Evolutionary conservation across 495 filamentous ascomycete genomes (phyloP).

Genomic region (Wilcoxina mikolae): DNA sequence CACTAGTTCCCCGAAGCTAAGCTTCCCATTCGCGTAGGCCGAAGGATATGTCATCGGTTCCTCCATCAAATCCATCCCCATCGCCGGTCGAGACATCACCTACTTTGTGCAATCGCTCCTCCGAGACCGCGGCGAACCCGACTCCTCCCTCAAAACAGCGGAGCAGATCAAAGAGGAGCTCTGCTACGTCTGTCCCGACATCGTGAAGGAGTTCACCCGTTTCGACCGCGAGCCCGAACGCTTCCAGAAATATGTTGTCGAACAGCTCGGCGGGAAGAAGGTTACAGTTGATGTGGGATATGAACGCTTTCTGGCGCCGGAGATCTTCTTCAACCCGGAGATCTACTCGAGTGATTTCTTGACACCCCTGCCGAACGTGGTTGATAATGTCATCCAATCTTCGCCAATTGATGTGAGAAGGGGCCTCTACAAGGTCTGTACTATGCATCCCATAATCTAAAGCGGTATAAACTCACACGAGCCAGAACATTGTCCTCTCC

Average conservation of each 20-base stretch:
- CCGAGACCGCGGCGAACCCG: conserved; percentile 88
- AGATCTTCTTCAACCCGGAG: conserved; percentile 99
- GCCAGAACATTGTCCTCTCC: conserved; percentile 82
- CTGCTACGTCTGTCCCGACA: conserved; percentile 95
- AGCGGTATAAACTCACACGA: conserved; percentile 5
- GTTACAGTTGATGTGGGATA: conserved; percentile 87
- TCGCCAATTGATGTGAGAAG: conserved; percentile 94
- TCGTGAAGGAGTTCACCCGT: conserved; percentile 89
- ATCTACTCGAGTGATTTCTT: conserved; percentile 98
- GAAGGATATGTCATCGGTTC: conserved; percentile 98
- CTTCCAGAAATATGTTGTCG: conserved; percentile 76
- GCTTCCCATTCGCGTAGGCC: conserved; percentile 32
- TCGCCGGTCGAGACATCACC: conserved; percentile 92
- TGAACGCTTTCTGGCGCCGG: conserved; percentile 92
- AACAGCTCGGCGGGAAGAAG: conserved; percentile 70
- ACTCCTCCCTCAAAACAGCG: conserved; percentile 91
- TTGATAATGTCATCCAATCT: conserved; percentile 91
- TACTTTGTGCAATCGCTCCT: conserved; percentile 95
- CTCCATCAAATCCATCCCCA: conserved; percentile 96
- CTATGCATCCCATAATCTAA: background rate
- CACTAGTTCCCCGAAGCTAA: conserved; percentile 1
- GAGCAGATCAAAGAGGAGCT: conserved; percentile 96
- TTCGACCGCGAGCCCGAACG: conserved; percentile 85
- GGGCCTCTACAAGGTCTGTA: conserved; percentile 66
- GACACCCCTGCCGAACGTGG: conserved; percentile 81